phyloP scores from a whole-genome alignment of 2,329 filamentous ascomycete genomes.

The Emmonsiellopsis sp. region DNA sequence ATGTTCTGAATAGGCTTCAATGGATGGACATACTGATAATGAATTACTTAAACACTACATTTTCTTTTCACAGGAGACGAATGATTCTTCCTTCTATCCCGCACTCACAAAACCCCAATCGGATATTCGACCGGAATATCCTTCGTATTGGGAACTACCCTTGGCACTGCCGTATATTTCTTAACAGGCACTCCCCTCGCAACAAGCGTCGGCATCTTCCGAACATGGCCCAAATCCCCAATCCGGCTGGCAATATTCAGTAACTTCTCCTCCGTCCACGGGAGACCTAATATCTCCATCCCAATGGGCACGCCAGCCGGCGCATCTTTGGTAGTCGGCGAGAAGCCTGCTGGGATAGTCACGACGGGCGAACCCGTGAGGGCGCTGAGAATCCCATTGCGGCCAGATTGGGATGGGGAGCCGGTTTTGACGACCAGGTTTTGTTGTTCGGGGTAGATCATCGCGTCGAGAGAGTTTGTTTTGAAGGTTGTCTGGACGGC shows the following conservation, averaged over 20 bases:
- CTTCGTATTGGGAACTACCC: background rate
- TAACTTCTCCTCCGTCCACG: constrained; percentile 46
- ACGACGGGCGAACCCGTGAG: constrained; percentile 46
- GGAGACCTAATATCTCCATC: constrained; percentile 52
- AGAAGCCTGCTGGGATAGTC: constrained; percentile 24
- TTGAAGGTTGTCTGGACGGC: constrained; percentile 44
- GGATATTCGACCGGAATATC: background rate
- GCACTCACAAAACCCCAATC: background rate
- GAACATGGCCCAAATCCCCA: constrained; percentile 35
- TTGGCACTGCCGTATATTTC: background rate
- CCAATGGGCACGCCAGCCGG: constrained; percentile 53
- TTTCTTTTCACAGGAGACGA: too few species aligned
- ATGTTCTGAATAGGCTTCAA: too few species aligned
- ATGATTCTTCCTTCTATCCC: background rate
- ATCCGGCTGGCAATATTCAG: constrained; percentile 45
- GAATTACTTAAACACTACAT: too few species aligned
- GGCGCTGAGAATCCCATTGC: constrained; percentile 49
- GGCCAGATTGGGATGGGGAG: constrained; percentile 46
- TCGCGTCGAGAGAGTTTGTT: constrained; percentile 41
- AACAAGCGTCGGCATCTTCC: constrained; percentile 32
- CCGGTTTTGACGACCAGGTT: constrained; percentile 53
- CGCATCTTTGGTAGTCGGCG: constrained; percentile 23
- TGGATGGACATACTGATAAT: too few species aligned
- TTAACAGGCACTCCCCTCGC: background rate
- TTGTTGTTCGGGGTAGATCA: constrained; percentile 57